phyloP scores from a whole-genome alignment of 306 rosid species.

The Inga oerstediana region DNA sequence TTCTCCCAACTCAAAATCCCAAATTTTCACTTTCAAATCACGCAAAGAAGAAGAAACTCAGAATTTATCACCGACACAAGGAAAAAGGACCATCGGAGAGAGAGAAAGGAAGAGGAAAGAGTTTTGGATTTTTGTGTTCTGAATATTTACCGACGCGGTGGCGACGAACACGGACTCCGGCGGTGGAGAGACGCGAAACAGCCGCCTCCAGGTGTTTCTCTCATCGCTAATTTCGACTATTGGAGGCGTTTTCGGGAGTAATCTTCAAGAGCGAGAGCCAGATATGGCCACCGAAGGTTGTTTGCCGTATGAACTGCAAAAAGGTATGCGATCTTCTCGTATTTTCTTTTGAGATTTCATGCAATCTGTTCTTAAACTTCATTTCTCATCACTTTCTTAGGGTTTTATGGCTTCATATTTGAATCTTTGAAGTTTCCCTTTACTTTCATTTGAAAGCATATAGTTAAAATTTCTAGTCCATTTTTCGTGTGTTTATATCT shows the following conservation, averaged over 20 bases:
- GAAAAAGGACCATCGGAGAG: background rate
- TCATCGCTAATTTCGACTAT: slow-evolving; percentile 67
- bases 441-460: background rate
- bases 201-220: slow-evolving; percentile 71
- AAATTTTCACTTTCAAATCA: background rate
- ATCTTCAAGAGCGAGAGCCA: slow-evolving; percentile 40
- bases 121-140: background rate
- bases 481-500: background rate
- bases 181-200: slow-evolving; percentile 60
- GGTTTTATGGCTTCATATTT: background rate
- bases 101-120: background rate
- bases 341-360: background rate
- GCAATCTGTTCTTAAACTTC: background rate
- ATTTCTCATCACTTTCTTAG: background rate
- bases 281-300: slow-evolving; percentile 61
- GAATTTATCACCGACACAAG: background rate
- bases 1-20: background rate
- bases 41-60: background rate
- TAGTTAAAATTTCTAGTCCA: background rate
- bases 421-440: background rate
- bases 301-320: slow-evolving; percentile 40
- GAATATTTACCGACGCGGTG: slow-evolving; percentile 43
- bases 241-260: slow-evolving; percentile 65
- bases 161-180: slow-evolving; percentile 59
- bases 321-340: slow-evolving; percentile 23